Evolutionary conservation across 2,329 filamentous ascomycete species (phyloP), one percentile per base, ranked within the genome.

Genomic region (Dothideomycetes sp.): DNA sequence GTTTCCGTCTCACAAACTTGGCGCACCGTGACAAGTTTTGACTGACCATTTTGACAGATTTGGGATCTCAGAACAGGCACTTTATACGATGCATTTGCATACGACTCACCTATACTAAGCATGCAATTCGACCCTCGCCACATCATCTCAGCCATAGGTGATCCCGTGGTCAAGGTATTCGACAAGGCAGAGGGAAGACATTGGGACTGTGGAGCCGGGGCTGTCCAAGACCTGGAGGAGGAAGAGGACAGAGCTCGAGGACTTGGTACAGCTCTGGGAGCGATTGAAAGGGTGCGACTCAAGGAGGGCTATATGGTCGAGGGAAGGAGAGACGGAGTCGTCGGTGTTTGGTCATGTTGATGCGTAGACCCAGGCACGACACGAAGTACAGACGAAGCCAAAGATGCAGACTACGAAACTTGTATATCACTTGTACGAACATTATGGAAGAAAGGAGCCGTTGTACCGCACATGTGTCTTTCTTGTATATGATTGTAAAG

Each of bases 11-110:
- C 37, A 11, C 18, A 4, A 37, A 4, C n/a, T 17, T 1, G 5
- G 7, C 8, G 4, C n/a, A n/a, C n/a, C n/a, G n/a, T n/a, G 8
- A 15, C 3, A 15, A 19, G 4, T 19, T 27, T n/a, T n/a, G n/a
- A 15, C 39, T 41, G 19, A 41, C 34, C 14, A 9, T n/a, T 19
- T 30, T 24, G 41, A 37, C 55, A 96, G 88, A 96, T 98, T 57
- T 98, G 91, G 91, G 91, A 98, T 63, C 81, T 98, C 41, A 84
- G 91, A 40, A 96, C 87, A 10, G 91, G 91, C 34, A 88, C 87
- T 24, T 95, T 98, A 51, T 83, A 83, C 59, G 91, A 98, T 59
- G 91, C 89, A 14, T 98, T 88, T 60, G 91, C 89, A 16, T 98
- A 96, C 63, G 88, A 96, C 55, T 73, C 84, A 53, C 79, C 88